These are phyloP conservation scores for Pyrenochaeta sp. DNA, from an alignment of 2,329 filamentous ascomycete genomes.

Conservation along the genomic window DNA sequence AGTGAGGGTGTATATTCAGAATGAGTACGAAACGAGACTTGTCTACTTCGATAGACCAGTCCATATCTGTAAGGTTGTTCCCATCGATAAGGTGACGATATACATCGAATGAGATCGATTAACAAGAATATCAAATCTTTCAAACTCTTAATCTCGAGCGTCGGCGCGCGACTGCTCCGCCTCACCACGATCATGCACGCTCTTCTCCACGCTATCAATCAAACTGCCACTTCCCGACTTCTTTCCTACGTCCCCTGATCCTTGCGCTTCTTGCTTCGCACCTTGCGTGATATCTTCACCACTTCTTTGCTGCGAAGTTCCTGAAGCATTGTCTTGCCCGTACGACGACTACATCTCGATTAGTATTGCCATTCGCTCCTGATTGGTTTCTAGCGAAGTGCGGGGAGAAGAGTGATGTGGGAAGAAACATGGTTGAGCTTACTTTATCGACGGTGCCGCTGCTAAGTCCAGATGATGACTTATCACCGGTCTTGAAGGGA, in stretches of 20 bases:
- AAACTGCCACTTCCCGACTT: conserved; percentile 23
- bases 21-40: too few species aligned
- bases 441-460: conserved; percentile 17
- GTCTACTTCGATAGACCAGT: too few species aligned
- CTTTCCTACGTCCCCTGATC: conserved; percentile 5
- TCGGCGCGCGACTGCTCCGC: conserved; percentile 7
- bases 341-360: neutral
- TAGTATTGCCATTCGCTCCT: neutral
- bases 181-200: conserved; percentile 14
- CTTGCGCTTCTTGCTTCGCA: neutral
- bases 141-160: neutral
- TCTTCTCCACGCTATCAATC: conserved; percentile 22
- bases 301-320: conserved; percentile 15
- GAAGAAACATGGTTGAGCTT: neutral
- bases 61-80: too few species aligned
- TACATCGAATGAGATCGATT: too few species aligned
- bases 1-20: too few species aligned
- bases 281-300: conserved; percentile 9
- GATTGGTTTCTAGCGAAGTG: too few species aligned
- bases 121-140: too few species aligned
- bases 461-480: conserved; percentile 6
- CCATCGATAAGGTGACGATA: too few species aligned
- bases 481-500: conserved; percentile 10
- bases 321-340: conserved; percentile 16
- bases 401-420: too few species aligned